Conservation (phyloP, 768 basidiomycete genomes). For the Mycena galopus region DNA sequence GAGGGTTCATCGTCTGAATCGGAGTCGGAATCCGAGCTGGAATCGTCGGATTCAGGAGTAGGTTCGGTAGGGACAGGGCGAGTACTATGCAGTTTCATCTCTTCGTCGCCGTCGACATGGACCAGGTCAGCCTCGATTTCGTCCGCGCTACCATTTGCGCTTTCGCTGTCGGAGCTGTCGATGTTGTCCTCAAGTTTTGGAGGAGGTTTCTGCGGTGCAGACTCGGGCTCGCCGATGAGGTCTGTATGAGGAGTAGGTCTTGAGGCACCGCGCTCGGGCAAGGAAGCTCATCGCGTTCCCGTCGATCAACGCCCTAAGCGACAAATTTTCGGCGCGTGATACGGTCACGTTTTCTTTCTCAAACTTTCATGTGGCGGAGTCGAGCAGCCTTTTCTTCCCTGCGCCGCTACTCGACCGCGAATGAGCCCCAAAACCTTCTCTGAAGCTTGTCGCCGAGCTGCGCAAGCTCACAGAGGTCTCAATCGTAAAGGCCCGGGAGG, state of each 20-base stretch:
- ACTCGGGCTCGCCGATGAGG: conserved; percentile 61
- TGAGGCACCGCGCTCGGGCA: conserved; percentile 73
- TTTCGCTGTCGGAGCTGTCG: conserved; percentile 66
- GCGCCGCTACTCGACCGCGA: conserved; percentile 65
- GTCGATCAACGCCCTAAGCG: neutral
- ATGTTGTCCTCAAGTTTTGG: conserved; percentile 54
- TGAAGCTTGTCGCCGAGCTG: conserved; percentile 88
- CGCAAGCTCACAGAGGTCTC: conserved; percentile 87
- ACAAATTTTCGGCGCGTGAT: neutral
- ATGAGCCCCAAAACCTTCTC: conserved; percentile 65
- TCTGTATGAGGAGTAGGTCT: conserved; percentile 81
- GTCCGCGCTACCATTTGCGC: conserved; percentile 73
- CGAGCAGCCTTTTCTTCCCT: conserved; percentile 38
- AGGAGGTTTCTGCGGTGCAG: conserved; percentile 9
- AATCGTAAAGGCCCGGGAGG: conserved; percentile 89
- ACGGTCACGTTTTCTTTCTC: conserved; percentile 24
- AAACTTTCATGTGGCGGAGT: conserved; percentile 6
- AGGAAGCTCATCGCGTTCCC: conserved; percentile 62
- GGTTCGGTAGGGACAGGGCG: conserved; percentile 46
- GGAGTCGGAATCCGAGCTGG: conserved; percentile 54
- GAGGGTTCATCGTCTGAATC: conserved; percentile 34
- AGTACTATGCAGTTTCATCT: conserved; percentile 41
- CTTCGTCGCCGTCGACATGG: conserved; percentile 57
- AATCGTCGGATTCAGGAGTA: conserved; percentile 55
- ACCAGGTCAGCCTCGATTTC: conserved; percentile 79